A percentile compares a stretch with the other conserved stretches of the same genome.
Conservation (phyloP, 2,329 filamentous ascomycete genomes). For the Sclerotinia borealis region DNA sequence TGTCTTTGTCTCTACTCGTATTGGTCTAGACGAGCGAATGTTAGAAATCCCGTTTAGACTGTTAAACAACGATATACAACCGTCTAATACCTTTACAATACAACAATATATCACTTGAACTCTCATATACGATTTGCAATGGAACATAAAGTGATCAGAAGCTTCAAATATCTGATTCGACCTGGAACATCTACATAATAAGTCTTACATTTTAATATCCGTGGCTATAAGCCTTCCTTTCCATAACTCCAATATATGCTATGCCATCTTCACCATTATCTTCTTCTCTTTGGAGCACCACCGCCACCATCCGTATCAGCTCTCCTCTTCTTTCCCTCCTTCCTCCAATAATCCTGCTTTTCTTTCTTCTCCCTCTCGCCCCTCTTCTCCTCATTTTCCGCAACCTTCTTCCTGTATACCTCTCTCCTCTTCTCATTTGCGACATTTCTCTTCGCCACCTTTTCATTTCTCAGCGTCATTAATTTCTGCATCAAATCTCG, state of each 20-base stretch:
- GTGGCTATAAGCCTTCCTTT: not conserved
- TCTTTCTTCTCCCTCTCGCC: slow-evolving; percentile 82
- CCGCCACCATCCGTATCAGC: slow-evolving; percentile 46
- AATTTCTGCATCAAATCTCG: slow-evolving; percentile 89
- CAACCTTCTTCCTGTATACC: slow-evolving; percentile 76
- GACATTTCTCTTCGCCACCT: slow-evolving; percentile 70
- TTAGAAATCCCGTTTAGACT: not conserved
- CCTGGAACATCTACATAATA: not conserved
- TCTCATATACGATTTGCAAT: not conserved
- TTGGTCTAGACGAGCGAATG: not conserved
- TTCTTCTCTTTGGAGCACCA: slow-evolving; percentile 31
- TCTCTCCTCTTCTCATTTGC: slow-evolving; percentile 86
- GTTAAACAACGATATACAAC: not conserved
- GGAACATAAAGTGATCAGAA: not conserved
- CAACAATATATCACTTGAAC: not conserved
- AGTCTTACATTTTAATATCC: slow-evolving; percentile 5
- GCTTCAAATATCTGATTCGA: not conserved
- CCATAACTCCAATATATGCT: not conserved
- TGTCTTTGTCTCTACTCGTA: too few species aligned
- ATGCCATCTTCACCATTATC: not conserved
- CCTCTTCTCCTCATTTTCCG: slow-evolving; percentile 78
- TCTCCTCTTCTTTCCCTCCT: slow-evolving; percentile 77
- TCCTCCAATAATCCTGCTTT: slow-evolving; percentile 85
- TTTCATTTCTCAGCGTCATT: slow-evolving; percentile 83
- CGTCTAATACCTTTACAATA: not conserved